Evolutionary conservation across 768 basidiomycete species (phyloP), one percentile per base, ranked within the genome.

Genomic region (Arthromyces matolae): DNA sequence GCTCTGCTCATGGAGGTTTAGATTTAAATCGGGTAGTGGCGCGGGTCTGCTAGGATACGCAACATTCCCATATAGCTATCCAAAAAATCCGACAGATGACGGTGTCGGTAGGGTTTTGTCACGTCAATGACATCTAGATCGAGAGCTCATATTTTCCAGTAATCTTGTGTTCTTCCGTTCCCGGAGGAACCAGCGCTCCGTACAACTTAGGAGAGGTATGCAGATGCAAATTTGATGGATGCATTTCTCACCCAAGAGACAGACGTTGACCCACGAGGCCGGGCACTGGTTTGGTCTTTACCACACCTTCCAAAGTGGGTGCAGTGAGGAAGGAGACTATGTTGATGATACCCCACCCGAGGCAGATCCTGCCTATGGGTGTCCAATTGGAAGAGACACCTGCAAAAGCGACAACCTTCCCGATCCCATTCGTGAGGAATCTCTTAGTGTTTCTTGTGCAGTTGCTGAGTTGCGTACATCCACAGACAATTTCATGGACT

Each of bases 221-320:
- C 29, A 6, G 10, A 8, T 23, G 6, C 18, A 22, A n/a, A 18
- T 52, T 57, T 28, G 29, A 42, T 49, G 64, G 53, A 33, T 41
- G 28, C 16, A 18, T 29, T 10, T 31, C 31, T 49, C 14, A 50
- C 29, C 28, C 13, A 8, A 5, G 23, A 16, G 25, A 10, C 51
- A 73, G 60, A 80, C 77, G 8, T 55, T 78, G 35, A 75, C 71
- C 2, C 80, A 81, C 56, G 80, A 81, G 60, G 67, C 67, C 33
- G 77, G 78, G 3, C 79, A 80, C 60, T 81, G 79, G 78, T 58
- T 67, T 35, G 78, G 79, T 13, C 68, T 80, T 13, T 81, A 79
- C 59, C 79, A 80, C 55, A 79, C 79, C 22, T 80, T 79, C 71
- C 71, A 80, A 64, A 73, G 71, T 25, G 72, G 72, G 9, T 74